A percentile compares a stretch with the other conserved stretches of the same genome.
These are phyloP conservation scores for Hyphodiscus sp. DNA, from an alignment of 2,329 filamentous ascomycete species.

Conservation along the genomic window DNA sequence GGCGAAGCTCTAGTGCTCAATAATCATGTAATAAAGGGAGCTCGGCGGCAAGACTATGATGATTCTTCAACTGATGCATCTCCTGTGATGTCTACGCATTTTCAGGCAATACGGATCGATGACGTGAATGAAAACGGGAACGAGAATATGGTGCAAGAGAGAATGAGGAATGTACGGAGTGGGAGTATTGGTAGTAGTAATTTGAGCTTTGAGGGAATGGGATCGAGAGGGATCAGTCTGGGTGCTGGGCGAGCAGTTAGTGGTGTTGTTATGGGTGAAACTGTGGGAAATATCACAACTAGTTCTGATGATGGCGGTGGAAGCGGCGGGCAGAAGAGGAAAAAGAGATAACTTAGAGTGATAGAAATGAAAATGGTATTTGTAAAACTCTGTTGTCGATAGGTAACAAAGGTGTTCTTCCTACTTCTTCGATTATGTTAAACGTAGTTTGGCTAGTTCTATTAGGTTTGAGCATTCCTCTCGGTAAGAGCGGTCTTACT, in stretches of 20 bases:
- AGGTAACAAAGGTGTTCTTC: no score
- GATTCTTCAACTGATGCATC: constrained; percentile 19
- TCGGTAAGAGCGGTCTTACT: no score
- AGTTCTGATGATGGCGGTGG: constrained; percentile 13
- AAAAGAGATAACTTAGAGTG: background rate
- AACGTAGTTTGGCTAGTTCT: no score
- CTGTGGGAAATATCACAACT: constrained; percentile 12
- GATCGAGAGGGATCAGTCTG: constrained; percentile 21
- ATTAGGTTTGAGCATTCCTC: no score
- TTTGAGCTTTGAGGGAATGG: constrained; percentile 21
- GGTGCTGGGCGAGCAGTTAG: constrained; percentile 22
- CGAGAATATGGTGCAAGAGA: constrained; percentile 7
- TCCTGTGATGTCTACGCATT: constrained; percentile 9
- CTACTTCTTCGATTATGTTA: no score
- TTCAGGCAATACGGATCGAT: constrained; percentile 1
- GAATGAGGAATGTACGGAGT: constrained; percentile 11
- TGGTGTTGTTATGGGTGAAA: constrained; percentile 16
- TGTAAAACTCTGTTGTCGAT: background rate
- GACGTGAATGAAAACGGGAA: constrained; percentile 15
- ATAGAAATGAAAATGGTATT: background rate
- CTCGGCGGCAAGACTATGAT: constrained; percentile 11
- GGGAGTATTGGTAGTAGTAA: constrained; percentile 24
- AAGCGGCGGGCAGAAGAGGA: constrained; percentile 2
- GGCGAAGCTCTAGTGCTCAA: constrained; percentile 5
- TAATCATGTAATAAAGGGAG: background rate